Base-by-base conservation (phyloP, 2,329 filamentous ascomycete genomes). In the Delphinella strobiligena region DNA sequence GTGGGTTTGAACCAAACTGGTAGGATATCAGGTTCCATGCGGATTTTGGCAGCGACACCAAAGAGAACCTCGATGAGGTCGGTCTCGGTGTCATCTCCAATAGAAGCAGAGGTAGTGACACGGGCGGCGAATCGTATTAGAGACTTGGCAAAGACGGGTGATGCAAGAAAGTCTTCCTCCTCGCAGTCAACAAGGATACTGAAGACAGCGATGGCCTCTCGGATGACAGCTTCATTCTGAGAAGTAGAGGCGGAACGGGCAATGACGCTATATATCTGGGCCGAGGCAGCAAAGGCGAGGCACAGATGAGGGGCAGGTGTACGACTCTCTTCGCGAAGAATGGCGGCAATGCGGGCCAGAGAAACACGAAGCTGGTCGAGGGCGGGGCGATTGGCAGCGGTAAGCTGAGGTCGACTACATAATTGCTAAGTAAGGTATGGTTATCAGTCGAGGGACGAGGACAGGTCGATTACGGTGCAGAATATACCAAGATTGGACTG, bases 11-110 rank as follows among this genome's bases (percentile, higher is more conserved):
- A 98, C 91, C 91, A 98, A 12, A 86, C 82, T 1, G 84, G 75
- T 34, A 98, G 64, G 40, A 96, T 89, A 43, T 80, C 74, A 4
- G 91, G 88, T 50, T 93, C 82, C 45, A 95, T 68, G 34, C 91
- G 74, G 50, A 98, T 94, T 69, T 96, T 96, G 49, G 91, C 93
- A 15, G 91, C 86, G 49, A 98, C 88, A 46, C 89, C 93, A 64
- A 98, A 98, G 33, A 93, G 74, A 41, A 98, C 67, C 64, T 98
- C 89, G 37, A 96, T 84, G 35, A 96, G 79, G 43, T 87, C 79
- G 8, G 82, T 82, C 59, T 96, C 88, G 9, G 84, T 88, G 42
- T 94, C 84, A 38, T 78, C 72, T 29, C 81, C 78, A 45, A 84
- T 76, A 53, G 75, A 80, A 50, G 82, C 83, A 44, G 76, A 72